Evolutionary conservation across 169 alveolate genomes (phyloP), one percentile per base, ranked within the genome.

Genomic region (Ichthyophthirius multifiliis): DNA sequence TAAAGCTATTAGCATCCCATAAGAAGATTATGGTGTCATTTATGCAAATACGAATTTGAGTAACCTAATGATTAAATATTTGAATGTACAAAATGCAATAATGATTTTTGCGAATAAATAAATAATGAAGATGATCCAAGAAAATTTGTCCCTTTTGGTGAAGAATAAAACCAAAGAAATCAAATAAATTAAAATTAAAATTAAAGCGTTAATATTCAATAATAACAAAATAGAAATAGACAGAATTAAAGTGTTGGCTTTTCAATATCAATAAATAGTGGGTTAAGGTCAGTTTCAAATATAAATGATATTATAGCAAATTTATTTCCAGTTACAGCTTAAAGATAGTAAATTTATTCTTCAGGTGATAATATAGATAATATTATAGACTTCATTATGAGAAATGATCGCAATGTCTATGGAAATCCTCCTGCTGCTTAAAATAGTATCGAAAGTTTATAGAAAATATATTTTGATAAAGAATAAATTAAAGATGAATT

Each of bases 341-440:
- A 41, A 32, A 41, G 77, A 12, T 7, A 16, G 18, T 48, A 37
- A 43, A 43, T 35, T n/a, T 30, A 65, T 12, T 63, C 64, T 37
- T 75, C 65, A 48, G 80, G 65, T 55, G 88, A 83, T n/a, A 34
- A 71, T n/a, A 73, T 89, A 16, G 92, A 89, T 47, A 41, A 79
- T 18, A 75, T 89, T 6, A 75, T 89, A 7, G 89, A 89, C 20
- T 83, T 74, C 20, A 76, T 89, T n/a, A 86, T 87, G 86, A 65
- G 82, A 64, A 84, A 90, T 79, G 95, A 90, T 82, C 90, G 85
- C 16, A 91, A 90, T 84, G 63, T 76, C 47, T 91, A 88, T 48
- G 95, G 95, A 23, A 80, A 82, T 77, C 90, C 89, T 4, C 92
- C 89, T 7, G 93, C 91, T 13, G 18, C 86, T 39, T 46, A 85